Conservation (phyloP, 805 yeast genomes). For the Hermanozyma aechmeae region DNA sequence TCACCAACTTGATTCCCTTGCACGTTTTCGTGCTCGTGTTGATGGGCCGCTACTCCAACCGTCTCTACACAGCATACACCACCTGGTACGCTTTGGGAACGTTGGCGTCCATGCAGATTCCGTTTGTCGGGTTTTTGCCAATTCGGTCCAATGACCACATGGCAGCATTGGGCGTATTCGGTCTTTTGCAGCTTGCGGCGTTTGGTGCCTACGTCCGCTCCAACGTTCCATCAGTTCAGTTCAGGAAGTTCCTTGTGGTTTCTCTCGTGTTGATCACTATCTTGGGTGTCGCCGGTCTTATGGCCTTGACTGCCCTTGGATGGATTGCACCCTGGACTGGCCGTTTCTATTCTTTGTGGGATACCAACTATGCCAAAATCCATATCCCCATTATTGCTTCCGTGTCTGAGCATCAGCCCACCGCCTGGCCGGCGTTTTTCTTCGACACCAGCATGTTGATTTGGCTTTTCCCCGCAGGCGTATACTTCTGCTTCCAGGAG, state of each 20-base stretch:
- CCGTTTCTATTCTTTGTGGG: constrained; percentile 97
- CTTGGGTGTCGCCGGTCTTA: constrained; percentile 62
- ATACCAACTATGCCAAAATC: constrained; percentile 92
- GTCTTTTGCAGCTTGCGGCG: constrained; percentile 83
- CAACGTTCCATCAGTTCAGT: constrained; percentile 62
- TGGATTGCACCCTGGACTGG: constrained; percentile 99
- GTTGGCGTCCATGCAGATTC: constrained; percentile 98
- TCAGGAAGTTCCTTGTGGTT: constrained; percentile 57
- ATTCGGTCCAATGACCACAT: constrained; percentile 96
- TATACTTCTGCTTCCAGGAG: constrained; percentile 83
- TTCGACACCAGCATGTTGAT: constrained; percentile 87
- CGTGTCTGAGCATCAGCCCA: constrained; percentile 98
- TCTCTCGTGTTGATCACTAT: constrained; percentile 47
- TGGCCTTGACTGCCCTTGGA: constrained; percentile 79
- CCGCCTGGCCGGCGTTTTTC: constrained; percentile 99
- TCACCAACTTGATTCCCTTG: constrained; percentile 92
- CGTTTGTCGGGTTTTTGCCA: constrained; percentile 96
- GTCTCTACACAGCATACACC: constrained; percentile 81
- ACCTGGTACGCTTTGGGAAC: constrained; percentile 98
- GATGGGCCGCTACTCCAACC: constrained; percentile 89
- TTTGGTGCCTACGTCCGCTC: constrained; percentile 74
- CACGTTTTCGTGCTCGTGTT: constrained; percentile 83
- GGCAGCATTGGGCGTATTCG: constrained; percentile 97
- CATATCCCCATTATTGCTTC: constrained; percentile 98
- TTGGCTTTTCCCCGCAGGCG: constrained; percentile 98